A percentile compares a stretch with the other conserved stretches of the same genome.
phyloP scores from a whole-genome alignment of 2,329 filamentous ascomycete genomes.

The Aureobasidium sp. region DNA sequence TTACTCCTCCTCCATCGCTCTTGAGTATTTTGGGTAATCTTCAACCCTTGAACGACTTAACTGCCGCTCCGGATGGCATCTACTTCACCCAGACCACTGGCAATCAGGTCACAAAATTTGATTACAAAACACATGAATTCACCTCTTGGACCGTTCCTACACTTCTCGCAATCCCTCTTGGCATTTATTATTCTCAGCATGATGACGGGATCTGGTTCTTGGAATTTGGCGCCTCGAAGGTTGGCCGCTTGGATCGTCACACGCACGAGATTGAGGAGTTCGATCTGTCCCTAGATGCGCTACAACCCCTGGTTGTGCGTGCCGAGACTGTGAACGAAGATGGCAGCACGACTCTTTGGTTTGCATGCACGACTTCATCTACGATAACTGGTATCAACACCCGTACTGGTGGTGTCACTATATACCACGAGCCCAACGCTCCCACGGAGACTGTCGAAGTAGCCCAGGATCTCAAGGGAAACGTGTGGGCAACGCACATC shows the following conservation, averaged over 20 bases:
- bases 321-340: not conserved
- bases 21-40: slow-evolving; percentile 20
- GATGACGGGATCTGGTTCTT: slow-evolving; percentile 4
- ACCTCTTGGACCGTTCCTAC: slow-evolving; percentile 20
- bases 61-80: slow-evolving; percentile 19
- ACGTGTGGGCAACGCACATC: slow-evolving; percentile 1
- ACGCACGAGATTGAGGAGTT: not conserved
- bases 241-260: not conserved
- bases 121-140: slow-evolving; percentile 19
- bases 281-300: not conserved
- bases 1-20: slow-evolving; percentile 18
- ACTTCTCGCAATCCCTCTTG: slow-evolving; percentile 19
- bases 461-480: not conserved
- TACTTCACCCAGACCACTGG: slow-evolving; percentile 22
- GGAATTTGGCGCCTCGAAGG: not conserved
- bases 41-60: slow-evolving; percentile 22
- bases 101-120: slow-evolving; percentile 20
- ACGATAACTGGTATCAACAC: slow-evolving; percentile 4
- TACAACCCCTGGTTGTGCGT: not conserved
- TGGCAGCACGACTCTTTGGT: slow-evolving; percentile 5
- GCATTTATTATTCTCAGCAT: slow-evolving; percentile 15
- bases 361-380: slow-evolving; percentile 2
- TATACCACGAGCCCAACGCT: not conserved
- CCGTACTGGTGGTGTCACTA: not conserved
- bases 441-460: slow-evolving; percentile 1